Percentiles rank a stretch among this genome's conserved stretches.
Conservation (phyloP, 2,329 filamentous ascomycete genomes). For the Thelonectria rubi region DNA sequence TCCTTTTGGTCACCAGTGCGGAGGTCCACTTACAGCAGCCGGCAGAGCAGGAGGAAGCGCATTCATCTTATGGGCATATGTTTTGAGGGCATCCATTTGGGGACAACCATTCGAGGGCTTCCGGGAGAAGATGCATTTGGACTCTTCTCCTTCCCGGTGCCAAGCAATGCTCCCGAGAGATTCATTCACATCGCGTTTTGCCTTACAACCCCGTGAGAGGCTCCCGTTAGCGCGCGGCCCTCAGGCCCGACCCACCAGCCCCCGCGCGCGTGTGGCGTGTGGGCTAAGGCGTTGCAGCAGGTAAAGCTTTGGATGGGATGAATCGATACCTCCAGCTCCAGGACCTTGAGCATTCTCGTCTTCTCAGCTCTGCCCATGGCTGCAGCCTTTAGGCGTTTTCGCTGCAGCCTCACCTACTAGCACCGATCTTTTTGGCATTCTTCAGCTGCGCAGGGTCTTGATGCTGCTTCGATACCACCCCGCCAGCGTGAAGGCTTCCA, state of each 20-base stretch:
- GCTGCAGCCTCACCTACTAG: neutral
- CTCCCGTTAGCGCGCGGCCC: constrained; percentile 20
- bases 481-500: neutral
- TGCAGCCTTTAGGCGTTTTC: neutral
- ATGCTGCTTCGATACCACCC: too few species aligned
- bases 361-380: neutral
- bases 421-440: neutral
- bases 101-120: too few species aligned
- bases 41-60: neutral
- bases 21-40: neutral
- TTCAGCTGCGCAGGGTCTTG: neutral
- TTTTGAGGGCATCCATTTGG: constrained; percentile 5
- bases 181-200: too few species aligned
- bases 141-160: too few species aligned
- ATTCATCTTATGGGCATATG: too few species aligned
- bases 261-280: constrained; percentile 21
- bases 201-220: neutral
- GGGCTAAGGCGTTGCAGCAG: constrained; percentile 10
- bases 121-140: too few species aligned
- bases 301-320: too few species aligned
- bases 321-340: neutral
- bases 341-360: neutral
- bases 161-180: too few species aligned
- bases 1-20: neutral
- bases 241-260: constrained; percentile 1